Base-by-base conservation (phyloP, 768 basidiomycete genomes). In the Lactifluus echinatus region DNA sequence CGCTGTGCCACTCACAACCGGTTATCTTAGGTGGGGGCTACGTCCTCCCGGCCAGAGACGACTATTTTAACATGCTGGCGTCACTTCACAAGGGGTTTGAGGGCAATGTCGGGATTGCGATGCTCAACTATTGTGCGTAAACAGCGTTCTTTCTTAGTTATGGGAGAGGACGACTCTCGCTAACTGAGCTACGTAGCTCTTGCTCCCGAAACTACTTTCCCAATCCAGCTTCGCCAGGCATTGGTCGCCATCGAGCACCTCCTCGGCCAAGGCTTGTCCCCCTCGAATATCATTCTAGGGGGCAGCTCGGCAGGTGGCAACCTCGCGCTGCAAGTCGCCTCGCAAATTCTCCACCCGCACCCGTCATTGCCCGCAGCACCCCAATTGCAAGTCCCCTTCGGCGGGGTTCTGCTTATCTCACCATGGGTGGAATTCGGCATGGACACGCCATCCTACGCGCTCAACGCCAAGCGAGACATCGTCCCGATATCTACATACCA, bases 211-310 rank as follows among this genome's bases (percentile, higher is more conserved):
- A 17, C 6, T 11, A 14, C 36, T 6, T 37, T 37, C 36, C 36
- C 36, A 17, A 37, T 5, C 14, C 36, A 37, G 36, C 15, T n/a
- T 14, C 36, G 36, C 17, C 36, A 66, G 34, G 45, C 61, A 6
- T 21, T 55, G 3, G 29, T 23, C 0, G 66, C 60, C 19, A 17
- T 66, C 37, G 31, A 52, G 17, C 50, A 63, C n/a, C 33, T 66
- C 24, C 44, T 62, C 3, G 55, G 57, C 8, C 39, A 34, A 10
- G 66, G 66, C 19, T 31, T 58, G 4, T 42, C 50, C 26, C 28
- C 61, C 2, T 58, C 66, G 11, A 59, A 61, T n/a, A 64, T 66
- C n/a, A 53, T 52, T 40, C 40, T 66, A 26, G 60, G 56, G 1
- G 66, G 66, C 24, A 8, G 21, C 19, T 40, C 19, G 19, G 39